Base-by-base conservation (phyloP, 306 rosid species). In the Delonix regia region DNA sequence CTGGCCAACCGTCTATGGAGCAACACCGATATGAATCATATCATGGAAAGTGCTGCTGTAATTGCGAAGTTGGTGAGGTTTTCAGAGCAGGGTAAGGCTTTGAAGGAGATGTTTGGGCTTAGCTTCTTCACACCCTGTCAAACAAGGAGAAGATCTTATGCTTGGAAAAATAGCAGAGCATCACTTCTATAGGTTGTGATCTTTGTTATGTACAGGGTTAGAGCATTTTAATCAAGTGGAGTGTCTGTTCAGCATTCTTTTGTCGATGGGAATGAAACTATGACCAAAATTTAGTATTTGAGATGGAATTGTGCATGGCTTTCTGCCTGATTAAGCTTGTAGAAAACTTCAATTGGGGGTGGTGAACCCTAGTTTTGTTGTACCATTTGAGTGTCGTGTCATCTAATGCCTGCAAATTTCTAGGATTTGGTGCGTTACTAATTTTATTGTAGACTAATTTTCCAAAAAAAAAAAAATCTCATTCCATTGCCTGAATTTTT, bases 41-140 rank as follows among this genome's bases (percentile, higher is more conserved):
- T 83, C 66, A 84, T 53, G 39, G 96, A 89, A 74, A 95, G 99
- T 59, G 97, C 99, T 12, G 61, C 93, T 30, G 80, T 91, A 55
- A 90, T 95, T 82, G 99, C 96, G 4, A 91, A 85, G 89, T 80
- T 95, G 74, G 93, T 95, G 25, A 88, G 90, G 83, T 88, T 93
- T 51, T 79, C 87, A 15, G 98, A 95, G 82, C 88, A 85, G 76
- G 99, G 97, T 14, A 87, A 83, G 67, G 92, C 90, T 59, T 87
- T 93, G 10, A 95, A 90, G 89, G 99, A 90, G 87, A 95, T 93
- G 96, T 93, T 93, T 78, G 99, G 99, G 21, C 94, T 95, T 41
- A 95, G 97, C 85, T 95, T 91, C 81, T 95, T 89, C 80, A 82
- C 96, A 12, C 91, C 94, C 27, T 83, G 87, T 11, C 84, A 78